Evolutionary conservation across 352 stramenopile species (phyloP).

Genomic region (Pythium rhizo-oryzae): DNA sequence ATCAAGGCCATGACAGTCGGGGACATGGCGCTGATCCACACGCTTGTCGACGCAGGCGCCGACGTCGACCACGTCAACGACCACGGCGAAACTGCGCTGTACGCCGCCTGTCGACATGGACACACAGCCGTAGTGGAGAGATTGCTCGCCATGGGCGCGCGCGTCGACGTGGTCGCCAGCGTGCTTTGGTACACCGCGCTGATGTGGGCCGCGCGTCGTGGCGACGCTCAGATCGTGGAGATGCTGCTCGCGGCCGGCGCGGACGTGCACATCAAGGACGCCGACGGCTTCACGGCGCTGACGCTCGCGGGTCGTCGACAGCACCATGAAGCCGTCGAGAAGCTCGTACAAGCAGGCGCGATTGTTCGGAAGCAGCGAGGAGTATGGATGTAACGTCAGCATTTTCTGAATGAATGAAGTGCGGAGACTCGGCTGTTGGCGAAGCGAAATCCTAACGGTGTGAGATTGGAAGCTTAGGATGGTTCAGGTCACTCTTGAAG

Average conservation of each 20-base stretch:
- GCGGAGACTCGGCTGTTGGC: too few relatives aligned
- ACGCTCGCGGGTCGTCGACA: neutral
- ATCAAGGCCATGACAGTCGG: neutral
- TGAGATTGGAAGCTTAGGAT: too few relatives aligned
- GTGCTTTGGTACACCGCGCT: neutral
- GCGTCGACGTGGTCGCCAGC: neutral
- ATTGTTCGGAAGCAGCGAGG: neutral
- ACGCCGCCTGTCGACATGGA: neutral
- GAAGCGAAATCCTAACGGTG: too few relatives aligned
- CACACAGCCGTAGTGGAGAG: neutral
- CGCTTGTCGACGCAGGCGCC: neutral
- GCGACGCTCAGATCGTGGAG: neutral
- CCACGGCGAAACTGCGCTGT: neutral
- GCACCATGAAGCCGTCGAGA: neutral
- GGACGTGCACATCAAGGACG: neutral
- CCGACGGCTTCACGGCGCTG: neutral
- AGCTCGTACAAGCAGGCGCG: neutral
- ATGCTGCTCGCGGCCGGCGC: neutral
- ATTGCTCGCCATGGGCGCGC: neutral
- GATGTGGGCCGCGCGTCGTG: neutral
- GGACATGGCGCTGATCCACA: neutral
- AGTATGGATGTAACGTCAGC: neutral
- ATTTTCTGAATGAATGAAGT: too few relatives aligned
- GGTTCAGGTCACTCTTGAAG: too few relatives aligned
- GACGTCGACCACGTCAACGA: conserved; percentile 4